Percentiles rank a stretch among this genome's conserved stretches.
phyloP scores from a whole-genome alignment of 2,329 filamentous ascomycete species.

The Xylaria polymorpha region DNA sequence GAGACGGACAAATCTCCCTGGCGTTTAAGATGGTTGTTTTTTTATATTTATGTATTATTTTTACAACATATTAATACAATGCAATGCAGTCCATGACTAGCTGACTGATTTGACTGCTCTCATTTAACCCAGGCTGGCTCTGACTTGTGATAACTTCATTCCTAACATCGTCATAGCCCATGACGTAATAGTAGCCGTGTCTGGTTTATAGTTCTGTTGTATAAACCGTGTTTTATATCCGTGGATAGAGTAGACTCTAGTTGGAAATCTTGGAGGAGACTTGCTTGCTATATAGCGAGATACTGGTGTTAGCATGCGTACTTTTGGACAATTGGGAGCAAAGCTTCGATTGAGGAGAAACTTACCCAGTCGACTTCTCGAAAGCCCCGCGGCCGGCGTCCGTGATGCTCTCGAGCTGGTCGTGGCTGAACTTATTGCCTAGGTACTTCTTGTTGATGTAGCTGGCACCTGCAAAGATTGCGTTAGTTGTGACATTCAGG shows the following conservation, averaged over 20 bases:
- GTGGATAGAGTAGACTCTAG: constrained; percentile 35
- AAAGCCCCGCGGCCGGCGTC: constrained; percentile 49
- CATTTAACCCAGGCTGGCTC: not conserved
- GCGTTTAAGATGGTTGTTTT: constrained; percentile 3
- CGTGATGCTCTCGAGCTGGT: constrained; percentile 47
- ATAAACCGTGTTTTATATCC: not conserved
- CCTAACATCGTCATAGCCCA: not conserved
- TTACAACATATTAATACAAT: constrained; percentile 3
- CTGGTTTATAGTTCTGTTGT: not conserved
- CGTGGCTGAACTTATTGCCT: constrained; percentile 33
- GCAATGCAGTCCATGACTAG: not conserved
- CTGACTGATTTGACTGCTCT: not conserved
- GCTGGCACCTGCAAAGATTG: constrained; percentile 37
- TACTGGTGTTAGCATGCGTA: not conserved
- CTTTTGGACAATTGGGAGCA: too few species aligned
- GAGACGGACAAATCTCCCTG: not conserved
- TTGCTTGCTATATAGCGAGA: constrained; percentile 49
- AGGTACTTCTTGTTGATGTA: constrained; percentile 44
- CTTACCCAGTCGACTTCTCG: constrained; percentile 56
- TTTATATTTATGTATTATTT: constrained; percentile 12
- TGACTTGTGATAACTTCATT: not conserved
- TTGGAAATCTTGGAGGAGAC: constrained; percentile 53
- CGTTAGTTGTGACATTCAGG: constrained; percentile 9
- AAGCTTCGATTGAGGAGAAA: not conserved
- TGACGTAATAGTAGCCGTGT: not conserved